These are phyloP conservation scores for Aphanomyces astaci DNA, from an alignment of 352 stramenopile genomes.

Conservation along the genomic window DNA sequence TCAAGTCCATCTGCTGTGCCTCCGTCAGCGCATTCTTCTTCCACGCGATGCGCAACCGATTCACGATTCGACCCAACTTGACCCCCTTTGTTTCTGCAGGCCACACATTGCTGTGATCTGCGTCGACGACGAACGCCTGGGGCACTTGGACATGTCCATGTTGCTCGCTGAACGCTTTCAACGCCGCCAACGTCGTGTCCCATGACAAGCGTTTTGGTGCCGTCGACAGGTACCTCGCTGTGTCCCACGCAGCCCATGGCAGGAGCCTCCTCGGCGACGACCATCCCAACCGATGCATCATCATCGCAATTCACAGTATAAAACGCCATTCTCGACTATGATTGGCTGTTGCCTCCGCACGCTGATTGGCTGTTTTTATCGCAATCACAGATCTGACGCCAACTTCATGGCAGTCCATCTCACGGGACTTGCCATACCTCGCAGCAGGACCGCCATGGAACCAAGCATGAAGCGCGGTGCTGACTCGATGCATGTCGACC, in stretches of 20 bases:
- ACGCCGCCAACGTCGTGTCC: constrained; percentile 42
- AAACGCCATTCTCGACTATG: not conserved
- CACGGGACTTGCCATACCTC: too few species aligned
- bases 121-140: constrained; percentile 77
- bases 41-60: constrained; percentile 70
- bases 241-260: not conserved
- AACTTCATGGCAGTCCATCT: not conserved
- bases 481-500: not conserved
- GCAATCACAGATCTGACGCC: not conserved
- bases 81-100: constrained; percentile 81
- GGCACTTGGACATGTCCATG: constrained; percentile 90
- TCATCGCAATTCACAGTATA: not conserved
- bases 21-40: constrained; percentile 35
- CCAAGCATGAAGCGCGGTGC: not conserved
- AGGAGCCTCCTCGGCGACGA: not conserved
- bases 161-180: constrained; percentile 70
- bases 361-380: not conserved
- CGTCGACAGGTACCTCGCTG: too few species aligned
- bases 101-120: constrained; percentile 57
- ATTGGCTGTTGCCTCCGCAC: not conserved
- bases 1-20: constrained; percentile 32
- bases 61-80: constrained; percentile 84
- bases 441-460: not conserved
- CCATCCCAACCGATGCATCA: not conserved
- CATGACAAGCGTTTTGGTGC: not conserved